Percentiles rank a stretch among this genome's conserved stretches.
phyloP scores from a whole-genome alignment of 1,139 yeast species.

The Kazachstania sp. region DNA sequence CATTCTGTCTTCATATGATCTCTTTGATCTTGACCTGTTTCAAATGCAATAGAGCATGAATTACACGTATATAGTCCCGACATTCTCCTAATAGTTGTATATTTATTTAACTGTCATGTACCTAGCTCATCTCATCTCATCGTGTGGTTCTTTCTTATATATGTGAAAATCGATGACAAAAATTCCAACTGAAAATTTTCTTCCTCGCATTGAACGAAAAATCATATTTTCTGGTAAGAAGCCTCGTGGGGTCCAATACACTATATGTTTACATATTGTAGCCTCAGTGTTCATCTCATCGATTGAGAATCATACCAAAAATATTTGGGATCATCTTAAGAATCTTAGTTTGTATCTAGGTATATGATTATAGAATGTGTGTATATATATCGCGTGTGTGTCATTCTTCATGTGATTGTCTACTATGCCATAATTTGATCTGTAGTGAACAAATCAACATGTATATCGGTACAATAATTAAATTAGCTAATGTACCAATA shows the following conservation, averaged over 20 bases:
- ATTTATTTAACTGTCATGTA: not conserved
- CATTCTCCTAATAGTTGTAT: not conserved
- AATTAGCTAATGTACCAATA: slow-evolving; percentile 25
- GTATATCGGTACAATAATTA: slow-evolving; percentile 56
- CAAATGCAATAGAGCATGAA: slow-evolving; percentile 74
- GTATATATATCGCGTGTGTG: too few species aligned
- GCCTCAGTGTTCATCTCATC: too few species aligned
- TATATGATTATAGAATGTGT: too few species aligned
- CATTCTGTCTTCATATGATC: slow-evolving; percentile 86
- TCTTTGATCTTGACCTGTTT: slow-evolving; percentile 72
- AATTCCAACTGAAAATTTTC: not conserved
- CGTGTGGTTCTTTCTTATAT: not conserved
- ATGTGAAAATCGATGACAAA: not conserved
- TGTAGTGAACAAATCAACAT: slow-evolving; percentile 47
- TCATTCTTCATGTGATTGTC: slow-evolving; percentile 2
- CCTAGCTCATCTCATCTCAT: too few species aligned
- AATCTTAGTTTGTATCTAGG: too few species aligned
- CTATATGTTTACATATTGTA: too few species aligned
- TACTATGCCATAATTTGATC: slow-evolving; percentile 40
- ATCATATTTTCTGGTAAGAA: too few species aligned
- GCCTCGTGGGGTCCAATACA: too few species aligned
- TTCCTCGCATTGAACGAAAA: not conserved
- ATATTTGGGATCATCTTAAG: too few species aligned
- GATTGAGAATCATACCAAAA: too few species aligned
- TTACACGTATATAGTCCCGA: slow-evolving; percentile 59